These are phyloP conservation scores for Penicillium brasilianum DNA, from an alignment of 2,329 filamentous ascomycete species.

Conservation along the genomic window DNA sequence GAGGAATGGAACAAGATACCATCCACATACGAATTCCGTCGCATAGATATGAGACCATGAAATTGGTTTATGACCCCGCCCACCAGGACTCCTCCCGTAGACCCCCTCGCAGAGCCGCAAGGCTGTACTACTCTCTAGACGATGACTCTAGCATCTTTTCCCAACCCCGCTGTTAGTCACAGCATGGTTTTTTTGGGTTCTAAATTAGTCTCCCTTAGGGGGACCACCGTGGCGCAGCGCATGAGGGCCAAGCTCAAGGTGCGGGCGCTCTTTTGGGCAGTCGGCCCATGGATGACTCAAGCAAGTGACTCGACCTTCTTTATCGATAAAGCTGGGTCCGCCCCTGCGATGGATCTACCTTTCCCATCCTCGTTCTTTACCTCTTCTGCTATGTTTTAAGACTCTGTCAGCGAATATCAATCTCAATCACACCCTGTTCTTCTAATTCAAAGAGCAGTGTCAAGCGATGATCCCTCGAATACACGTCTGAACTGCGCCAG, in stretches of 20 bases:
- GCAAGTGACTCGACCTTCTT: conserved; percentile 28
- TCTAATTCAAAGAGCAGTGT: conserved; percentile 14
- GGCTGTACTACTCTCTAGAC: background rate
- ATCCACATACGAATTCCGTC: conserved; percentile 21
- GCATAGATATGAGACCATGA: conserved; percentile 33
- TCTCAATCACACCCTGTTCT: background rate
- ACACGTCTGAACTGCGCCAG: conserved; percentile 43
- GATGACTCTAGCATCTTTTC: background rate
- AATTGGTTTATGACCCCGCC: conserved; percentile 23
- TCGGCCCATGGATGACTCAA: conserved; percentile 33
- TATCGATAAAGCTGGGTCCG: conserved; percentile 41
- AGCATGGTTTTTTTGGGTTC: conserved; percentile 5
- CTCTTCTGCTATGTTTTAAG: background rate
- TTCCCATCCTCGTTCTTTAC: background rate
- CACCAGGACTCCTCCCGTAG: background rate
- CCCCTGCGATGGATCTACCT: conserved; percentile 13
- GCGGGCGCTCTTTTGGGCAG: conserved; percentile 9
- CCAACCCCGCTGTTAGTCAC: conserved; percentile 22
- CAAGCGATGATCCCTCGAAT: conserved; percentile 52
- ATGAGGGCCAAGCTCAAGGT: conserved; percentile 1
- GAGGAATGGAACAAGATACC: conserved; percentile 23
- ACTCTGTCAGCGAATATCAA: background rate
- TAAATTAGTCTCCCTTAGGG: conserved; percentile 1
- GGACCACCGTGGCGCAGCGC: conserved; percentile 14
- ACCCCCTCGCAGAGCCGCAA: conserved; percentile 18